Conservation (phyloP, 2,329 filamentous ascomycete species). For the Tolypocladium capitatum region DNA sequence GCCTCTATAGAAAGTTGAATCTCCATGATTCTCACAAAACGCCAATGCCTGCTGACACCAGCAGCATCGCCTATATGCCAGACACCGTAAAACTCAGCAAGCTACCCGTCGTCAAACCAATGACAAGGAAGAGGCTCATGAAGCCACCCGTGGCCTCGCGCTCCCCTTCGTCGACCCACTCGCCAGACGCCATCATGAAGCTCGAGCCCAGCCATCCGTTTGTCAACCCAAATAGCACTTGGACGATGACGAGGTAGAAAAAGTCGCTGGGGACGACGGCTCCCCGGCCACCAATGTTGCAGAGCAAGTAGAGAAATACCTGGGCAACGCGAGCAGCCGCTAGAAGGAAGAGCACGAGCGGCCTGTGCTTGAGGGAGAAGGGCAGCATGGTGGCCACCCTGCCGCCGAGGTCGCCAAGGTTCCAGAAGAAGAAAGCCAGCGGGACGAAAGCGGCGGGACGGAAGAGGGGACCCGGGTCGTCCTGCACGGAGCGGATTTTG, state of each 20-base stretch:
- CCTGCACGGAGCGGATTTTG: conserved; percentile 38
- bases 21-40: background rate
- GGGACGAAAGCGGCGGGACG: conserved; percentile 73
- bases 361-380: conserved; percentile 45
- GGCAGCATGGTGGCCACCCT: conserved; percentile 52
- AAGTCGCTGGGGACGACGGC: conserved; percentile 65
- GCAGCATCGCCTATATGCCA: conserved; percentile 12
- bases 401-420: conserved; percentile 71
- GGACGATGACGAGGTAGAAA: conserved; percentile 77
- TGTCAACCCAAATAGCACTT: conserved; percentile 68
- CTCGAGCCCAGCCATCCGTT: conserved; percentile 80
- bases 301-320: conserved; percentile 76
- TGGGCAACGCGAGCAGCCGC: conserved; percentile 54
- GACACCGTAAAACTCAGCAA: conserved; percentile 71
- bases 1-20: background rate
- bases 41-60: background rate
- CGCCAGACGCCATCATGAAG: conserved; percentile 81
- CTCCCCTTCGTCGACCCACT: conserved; percentile 73
- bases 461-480: conserved; percentile 41
- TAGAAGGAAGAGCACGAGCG: conserved; percentile 53
- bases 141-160: conserved; percentile 83
- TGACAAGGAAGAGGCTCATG: conserved; percentile 84
- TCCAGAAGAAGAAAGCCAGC: conserved; percentile 86
- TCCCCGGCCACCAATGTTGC: conserved; percentile 70
- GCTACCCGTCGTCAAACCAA: conserved; percentile 73